phyloP scores from a whole-genome alignment of 495 filamentous ascomycete genomes.

The Aspergillus indologenus region DNA sequence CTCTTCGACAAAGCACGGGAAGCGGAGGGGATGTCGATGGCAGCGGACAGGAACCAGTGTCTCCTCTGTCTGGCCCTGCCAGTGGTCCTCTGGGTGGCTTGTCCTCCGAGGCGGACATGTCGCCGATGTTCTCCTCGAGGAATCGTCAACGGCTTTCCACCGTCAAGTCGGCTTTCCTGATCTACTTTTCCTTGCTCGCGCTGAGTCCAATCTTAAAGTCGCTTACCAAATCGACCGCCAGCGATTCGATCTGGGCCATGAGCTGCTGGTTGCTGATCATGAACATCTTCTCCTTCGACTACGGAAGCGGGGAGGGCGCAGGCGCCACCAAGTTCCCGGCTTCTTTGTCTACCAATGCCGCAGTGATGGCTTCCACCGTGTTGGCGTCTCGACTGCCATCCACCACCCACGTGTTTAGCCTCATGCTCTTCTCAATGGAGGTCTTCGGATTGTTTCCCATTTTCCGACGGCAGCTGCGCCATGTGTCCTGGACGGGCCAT shows the following conservation, averaged over 20 bases:
- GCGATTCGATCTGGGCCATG: conserved; percentile 95
- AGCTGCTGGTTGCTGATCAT: conserved; percentile 88
- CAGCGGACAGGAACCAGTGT: conserved; percentile 19
- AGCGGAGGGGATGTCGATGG: conserved; percentile 11
- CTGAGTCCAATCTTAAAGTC: conserved; percentile 93
- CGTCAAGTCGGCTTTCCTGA: conserved; percentile 86
- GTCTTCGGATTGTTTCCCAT: conserved; percentile 96
- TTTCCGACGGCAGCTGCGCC: conserved; percentile 81
- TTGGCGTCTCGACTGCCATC: conserved; percentile 82
- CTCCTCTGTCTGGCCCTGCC: conserved; percentile 9
- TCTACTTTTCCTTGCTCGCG: conserved; percentile 86
- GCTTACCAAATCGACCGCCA: conserved; percentile 82
- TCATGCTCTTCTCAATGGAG: conserved; percentile 94
- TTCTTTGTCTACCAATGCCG: conserved; percentile 88
- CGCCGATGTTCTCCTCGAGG: conserved; percentile 50
- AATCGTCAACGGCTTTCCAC: conserved; percentile 67
- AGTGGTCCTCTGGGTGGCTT: conserved; percentile 11
- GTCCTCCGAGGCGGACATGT: conserved; percentile 22
- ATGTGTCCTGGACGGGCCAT: conserved; percentile 81
- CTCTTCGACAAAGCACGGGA: conserved; percentile 20
- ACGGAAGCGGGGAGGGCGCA: conserved; percentile 61
- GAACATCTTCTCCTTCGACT: conserved; percentile 97
- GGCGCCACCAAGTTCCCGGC: conserved; percentile 66
- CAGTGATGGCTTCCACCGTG: conserved; percentile 90
- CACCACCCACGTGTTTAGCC: conserved; percentile 91